Conservation (phyloP, 2,329 filamentous ascomycete genomes). For the Colletotrichum shisoi region DNA sequence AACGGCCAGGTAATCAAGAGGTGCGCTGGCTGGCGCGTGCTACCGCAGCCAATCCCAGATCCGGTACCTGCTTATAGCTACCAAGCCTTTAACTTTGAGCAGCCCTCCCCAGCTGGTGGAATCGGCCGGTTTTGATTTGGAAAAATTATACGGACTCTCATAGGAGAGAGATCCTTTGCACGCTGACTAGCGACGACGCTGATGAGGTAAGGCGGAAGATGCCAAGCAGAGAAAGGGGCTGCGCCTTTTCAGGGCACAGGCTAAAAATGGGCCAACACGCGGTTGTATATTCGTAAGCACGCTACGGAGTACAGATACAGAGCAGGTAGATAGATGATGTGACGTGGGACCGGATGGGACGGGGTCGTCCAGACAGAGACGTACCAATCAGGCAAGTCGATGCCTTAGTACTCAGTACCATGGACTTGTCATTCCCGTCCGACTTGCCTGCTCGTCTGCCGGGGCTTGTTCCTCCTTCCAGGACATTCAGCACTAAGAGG, state of each 20-base stretch:
- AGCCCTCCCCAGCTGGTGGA: no score
- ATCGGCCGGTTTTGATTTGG: background rate
- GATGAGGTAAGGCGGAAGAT: background rate
- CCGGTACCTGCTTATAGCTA: slow-evolving; percentile 6
- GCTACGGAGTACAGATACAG: background rate
- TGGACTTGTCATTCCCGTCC: background rate
- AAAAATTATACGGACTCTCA: background rate
- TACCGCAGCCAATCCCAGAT: slow-evolving; percentile 8
- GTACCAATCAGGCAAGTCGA: no score
- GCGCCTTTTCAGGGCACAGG: slow-evolving; percentile 10
- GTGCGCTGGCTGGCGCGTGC: background rate
- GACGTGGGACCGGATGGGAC: background rate
- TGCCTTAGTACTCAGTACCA: background rate
- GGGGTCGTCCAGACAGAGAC: background rate
- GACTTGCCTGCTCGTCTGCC: slow-evolving; percentile 7
- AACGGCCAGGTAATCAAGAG: background rate
- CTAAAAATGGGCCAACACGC: slow-evolving; percentile 20
- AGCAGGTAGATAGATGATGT: slow-evolving; percentile 17
- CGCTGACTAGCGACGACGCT: background rate
- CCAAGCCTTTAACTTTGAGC: no score
- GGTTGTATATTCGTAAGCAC: no score
- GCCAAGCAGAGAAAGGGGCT: slow-evolving; percentile 3
- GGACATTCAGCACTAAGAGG: background rate
- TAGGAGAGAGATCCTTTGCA: background rate
- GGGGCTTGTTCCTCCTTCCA: slow-evolving; percentile 32